Percentiles rank a stretch among this genome's conserved stretches.
These are phyloP conservation scores for Bruguiera parviflora DNA, from an alignment of 345 rosid species.

Conservation along the genomic window DNA sequence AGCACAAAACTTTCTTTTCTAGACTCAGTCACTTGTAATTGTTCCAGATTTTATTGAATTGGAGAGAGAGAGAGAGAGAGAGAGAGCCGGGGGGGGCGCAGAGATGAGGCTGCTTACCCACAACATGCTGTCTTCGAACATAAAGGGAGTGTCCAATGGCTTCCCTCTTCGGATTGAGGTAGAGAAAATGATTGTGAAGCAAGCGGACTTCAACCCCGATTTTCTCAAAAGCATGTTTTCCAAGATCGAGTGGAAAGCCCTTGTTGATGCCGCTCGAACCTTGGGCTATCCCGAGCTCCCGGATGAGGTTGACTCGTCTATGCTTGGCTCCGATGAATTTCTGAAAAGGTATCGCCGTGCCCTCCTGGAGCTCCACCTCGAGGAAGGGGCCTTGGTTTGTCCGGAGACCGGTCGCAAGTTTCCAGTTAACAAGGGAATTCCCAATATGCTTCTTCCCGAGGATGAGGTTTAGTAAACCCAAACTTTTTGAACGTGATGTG, in stretches of 20 bases:
- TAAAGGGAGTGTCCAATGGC: slow-evolving; percentile 78
- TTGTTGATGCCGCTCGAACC: slow-evolving; percentile 54
- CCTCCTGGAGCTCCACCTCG: slow-evolving; percentile 77
- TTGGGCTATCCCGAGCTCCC: slow-evolving; percentile 76
- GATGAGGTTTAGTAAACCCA: slow-evolving; percentile 59
- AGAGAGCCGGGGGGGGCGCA: neutral
- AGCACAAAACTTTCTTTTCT: too few species aligned
- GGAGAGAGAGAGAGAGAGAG: too few species aligned
- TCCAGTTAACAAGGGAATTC: slow-evolving; percentile 75
- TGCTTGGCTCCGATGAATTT: slow-evolving; percentile 63
- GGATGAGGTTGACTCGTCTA: slow-evolving; percentile 43
- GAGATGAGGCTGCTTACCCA: slow-evolving; percentile 75
- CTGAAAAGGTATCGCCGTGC: slow-evolving; percentile 75
- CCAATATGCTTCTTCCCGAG: slow-evolving; percentile 92
- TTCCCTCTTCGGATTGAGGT: slow-evolving; percentile 75
- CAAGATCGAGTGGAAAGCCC: slow-evolving; percentile 81
- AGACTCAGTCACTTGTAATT: too few species aligned
- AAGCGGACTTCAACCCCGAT: slow-evolving; percentile 66
- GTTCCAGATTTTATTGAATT: too few species aligned
- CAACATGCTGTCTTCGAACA: slow-evolving; percentile 85
- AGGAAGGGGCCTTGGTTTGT: slow-evolving; percentile 83
- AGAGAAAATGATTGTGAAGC: slow-evolving; percentile 53
- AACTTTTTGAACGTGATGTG: too few species aligned
- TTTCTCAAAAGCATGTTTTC: slow-evolving; percentile 64
- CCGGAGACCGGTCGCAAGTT: slow-evolving; percentile 78